Base-by-base conservation (phyloP, 371 early-diverging fungal species). In the Mucor piriformis region DNA sequence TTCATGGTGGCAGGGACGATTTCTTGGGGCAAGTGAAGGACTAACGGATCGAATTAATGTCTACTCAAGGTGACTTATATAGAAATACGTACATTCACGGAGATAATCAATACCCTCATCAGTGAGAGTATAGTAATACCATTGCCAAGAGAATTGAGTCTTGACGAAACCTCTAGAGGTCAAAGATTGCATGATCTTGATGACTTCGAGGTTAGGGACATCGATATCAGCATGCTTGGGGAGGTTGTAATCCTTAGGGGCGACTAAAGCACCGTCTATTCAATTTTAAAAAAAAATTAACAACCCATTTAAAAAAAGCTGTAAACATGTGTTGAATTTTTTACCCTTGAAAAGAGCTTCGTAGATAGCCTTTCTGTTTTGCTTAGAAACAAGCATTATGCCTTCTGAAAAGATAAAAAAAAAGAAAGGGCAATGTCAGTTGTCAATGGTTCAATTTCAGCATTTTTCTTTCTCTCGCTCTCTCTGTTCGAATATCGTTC, bases 71-170 rank as follows among this genome's bases (percentile, higher is more conserved):
- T 8, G 8, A 29, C 4, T 6, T 0, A 29, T 23, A 23, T 47
- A 8, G 15, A 34, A 8, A 5, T 2, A 23, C 21, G 2, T 69
- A 73, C 67, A 92, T 86, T 92, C 91, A 77, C 98, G 92, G 68
- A 97, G 87, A 84, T 95, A 95, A 74, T 91, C 93, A 67, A 97
- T 95, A 82, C 98, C 98, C 79, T 90, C 91, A 77, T 95, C 90
- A 77, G 96, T 97, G 73, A 99, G 85, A 77, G 89, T 92, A 86
- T 97, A 98, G 91, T 99, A 99, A 85, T 92, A 97, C 88, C 93
- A 93, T 76, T 95, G 97, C 99, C 99, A 99, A 69, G 95, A 94
- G 92, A 99, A 99, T 76, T 89, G 91, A 69, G 92, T 92, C 83
- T 89, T 93, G 81, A 98, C 96, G 63, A 77, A 91, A 67, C 94